Conservation (phyloP, 2,329 filamentous ascomycete species). For the Tolypocladium cylindrosporum region DNA sequence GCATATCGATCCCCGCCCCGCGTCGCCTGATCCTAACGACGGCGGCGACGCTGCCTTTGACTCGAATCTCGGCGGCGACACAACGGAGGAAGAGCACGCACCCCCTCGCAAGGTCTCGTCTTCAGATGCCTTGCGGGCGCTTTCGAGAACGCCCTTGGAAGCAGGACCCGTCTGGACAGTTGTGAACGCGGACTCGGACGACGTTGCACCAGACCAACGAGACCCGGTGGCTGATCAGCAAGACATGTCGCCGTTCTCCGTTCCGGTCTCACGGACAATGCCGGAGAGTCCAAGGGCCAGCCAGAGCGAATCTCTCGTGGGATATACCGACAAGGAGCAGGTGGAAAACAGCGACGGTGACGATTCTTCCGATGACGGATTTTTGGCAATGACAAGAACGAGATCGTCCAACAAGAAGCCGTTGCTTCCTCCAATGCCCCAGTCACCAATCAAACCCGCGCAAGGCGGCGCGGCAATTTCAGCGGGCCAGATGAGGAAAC, state of each 20-base stretch:
- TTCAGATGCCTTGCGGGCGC: slow-evolving; percentile 40
- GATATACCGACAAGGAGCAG: neutral
- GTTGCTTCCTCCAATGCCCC: neutral
- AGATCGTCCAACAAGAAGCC: slow-evolving; percentile 13
- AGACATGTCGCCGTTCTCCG: neutral
- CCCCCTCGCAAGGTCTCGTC: slow-evolving; percentile 45
- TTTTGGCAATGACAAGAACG: slow-evolving; percentile 28
- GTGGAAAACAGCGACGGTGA: slow-evolving; percentile 2
- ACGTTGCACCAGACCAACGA: slow-evolving; percentile 6
- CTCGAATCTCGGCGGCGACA: slow-evolving; percentile 24
- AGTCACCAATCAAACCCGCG: neutral
- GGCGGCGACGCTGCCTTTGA: slow-evolving; percentile 14
- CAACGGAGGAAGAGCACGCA: slow-evolving; percentile 30
- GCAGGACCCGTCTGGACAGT: slow-evolving; percentile 41
- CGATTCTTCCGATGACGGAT: slow-evolving; percentile 29
- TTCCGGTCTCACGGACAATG: neutral
- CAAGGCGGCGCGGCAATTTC: slow-evolving; percentile 2
- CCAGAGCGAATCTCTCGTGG: neutral
- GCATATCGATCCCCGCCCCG: slow-evolving; percentile 16
- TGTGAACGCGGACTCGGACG: slow-evolving; percentile 26
- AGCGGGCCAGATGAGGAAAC: neutral
- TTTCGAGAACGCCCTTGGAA: slow-evolving; percentile 41
- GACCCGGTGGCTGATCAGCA: neutral
- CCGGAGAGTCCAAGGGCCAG: neutral
- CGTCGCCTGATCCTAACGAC: slow-evolving; percentile 14